Evolutionary conservation across 805 yeast genomes (phyloP).

Genomic region (Monosporozyma unispora): DNA sequence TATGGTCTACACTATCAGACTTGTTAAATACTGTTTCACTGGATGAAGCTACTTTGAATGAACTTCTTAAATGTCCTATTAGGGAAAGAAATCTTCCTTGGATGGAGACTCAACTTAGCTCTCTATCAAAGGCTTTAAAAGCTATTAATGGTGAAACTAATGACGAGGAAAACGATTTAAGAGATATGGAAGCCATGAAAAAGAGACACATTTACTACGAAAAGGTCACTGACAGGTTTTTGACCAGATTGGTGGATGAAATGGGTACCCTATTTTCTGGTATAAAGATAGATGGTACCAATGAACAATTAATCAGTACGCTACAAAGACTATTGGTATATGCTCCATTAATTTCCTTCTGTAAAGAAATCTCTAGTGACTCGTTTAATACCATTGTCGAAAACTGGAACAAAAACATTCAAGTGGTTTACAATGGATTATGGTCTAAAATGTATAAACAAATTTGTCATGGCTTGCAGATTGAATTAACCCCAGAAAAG

Average conservation of each 20-base stretch:
- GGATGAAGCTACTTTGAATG: constrained; percentile 43
- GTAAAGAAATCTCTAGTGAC: constrained; percentile 45
- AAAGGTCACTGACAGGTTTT: constrained; percentile 42
- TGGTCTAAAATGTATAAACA: constrained; percentile 11
- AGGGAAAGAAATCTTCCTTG: constrained; percentile 37
- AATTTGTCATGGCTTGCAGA: constrained; percentile 3
- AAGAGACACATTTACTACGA: constrained; percentile 59
- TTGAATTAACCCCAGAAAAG: constrained; percentile 3
- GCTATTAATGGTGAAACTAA: constrained; percentile 47
- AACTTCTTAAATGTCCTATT: constrained; percentile 40
- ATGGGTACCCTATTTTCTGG: constrained; percentile 36
- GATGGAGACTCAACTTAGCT: constrained; percentile 48
- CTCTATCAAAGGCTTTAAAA: constrained; percentile 53
- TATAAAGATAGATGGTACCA: constrained; percentile 26
- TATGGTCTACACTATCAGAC: constrained; percentile 61
- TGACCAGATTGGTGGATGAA: constrained; percentile 37
- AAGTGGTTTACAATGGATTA: constrained; percentile 29
- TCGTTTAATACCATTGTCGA: constrained; percentile 38
- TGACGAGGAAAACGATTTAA: constrained; percentile 38
- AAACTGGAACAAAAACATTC: constrained; percentile 33
- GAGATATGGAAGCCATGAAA: constrained; percentile 61
- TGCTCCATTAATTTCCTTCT: constrained; percentile 45
- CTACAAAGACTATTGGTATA: constrained; percentile 36
- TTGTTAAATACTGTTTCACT: constrained; percentile 63
- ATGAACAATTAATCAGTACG: constrained; percentile 24